These are phyloP conservation scores for Cupressus sempervirens DNA, from an alignment of 75 land plant genomes.

Conservation along the genomic window DNA sequence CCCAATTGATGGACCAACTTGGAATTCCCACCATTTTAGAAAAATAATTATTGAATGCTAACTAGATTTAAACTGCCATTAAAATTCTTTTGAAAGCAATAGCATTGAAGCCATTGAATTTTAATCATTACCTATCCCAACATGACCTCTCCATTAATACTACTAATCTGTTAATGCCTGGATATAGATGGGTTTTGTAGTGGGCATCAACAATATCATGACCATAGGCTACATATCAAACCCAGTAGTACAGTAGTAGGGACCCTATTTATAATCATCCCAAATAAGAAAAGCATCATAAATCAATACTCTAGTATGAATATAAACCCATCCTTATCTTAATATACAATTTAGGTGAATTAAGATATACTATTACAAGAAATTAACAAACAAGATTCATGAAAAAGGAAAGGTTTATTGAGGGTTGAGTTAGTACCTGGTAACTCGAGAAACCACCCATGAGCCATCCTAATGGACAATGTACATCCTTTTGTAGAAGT, in stretches of 20 bases:
- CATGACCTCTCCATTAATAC: slow-evolving; percentile 99
- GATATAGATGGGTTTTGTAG: slow-evolving; percentile 95
- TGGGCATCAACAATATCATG: slow-evolving; percentile 96
- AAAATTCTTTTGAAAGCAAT: not conserved
- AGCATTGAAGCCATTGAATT: slow-evolving; percentile 16
- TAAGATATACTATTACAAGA: too few species aligned
- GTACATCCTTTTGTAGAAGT: slow-evolving; percentile 83
- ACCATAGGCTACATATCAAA: slow-evolving; percentile 97
- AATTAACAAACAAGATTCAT: too few species aligned
- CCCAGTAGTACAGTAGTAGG: slow-evolving; percentile 90
- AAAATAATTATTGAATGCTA: not conserved
- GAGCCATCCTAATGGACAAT: slow-evolving; percentile 99
- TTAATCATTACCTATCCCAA: slow-evolving; percentile 75
- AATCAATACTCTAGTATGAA: too few species aligned
- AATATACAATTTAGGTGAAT: too few species aligned
- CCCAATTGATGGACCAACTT: slow-evolving; percentile 83
- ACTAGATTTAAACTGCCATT: slow-evolving; percentile 8
- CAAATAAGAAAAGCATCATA: not conserved
- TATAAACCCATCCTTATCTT: too few species aligned
- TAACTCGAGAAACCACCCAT: slow-evolving; percentile 92
- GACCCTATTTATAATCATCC: slow-evolving; percentile 39
- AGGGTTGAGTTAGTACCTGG: slow-evolving; percentile 51
- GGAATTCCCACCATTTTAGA: slow-evolving; percentile 71
- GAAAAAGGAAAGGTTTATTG: too few species aligned
- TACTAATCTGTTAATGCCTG: slow-evolving; percentile 92